Base-by-base conservation (phyloP, 345 rosid genomes). In the Punica granatum region DNA sequence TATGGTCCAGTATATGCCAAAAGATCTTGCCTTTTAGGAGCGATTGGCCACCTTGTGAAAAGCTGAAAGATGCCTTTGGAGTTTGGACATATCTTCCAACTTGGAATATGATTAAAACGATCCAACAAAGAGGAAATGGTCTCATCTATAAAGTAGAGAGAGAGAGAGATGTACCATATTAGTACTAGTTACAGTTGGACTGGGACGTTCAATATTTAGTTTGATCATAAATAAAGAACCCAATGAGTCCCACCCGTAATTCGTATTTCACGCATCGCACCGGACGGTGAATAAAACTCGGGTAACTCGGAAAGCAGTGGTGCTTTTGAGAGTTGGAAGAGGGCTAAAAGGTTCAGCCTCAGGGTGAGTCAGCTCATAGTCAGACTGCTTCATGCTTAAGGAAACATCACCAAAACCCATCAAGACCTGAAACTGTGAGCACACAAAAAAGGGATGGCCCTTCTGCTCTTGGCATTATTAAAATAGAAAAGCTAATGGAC, bases 71-170 rank as follows among this genome's bases (percentile, higher is more conserved):
- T 56, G 26, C 61, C 34, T 26, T 56, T 56, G 61, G 34, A 56
- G 33, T 56, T 28, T 56, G 61, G 61, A 56, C 61, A 26, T 28
- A 56, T 56, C 61, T 28, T 56, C 61, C 61, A 56, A 56, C 61
- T 56, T 11, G 61, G 16, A 1, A 26, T 56, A 13, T 28, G 61
- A 56, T 28, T 44, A 44, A 26, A 10, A 30, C 34, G 9, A 30
- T 30, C 34, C 61, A 26, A 30, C 61, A 26, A 56, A 37, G 26
- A 56, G 61, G 26, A 26, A 28, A 26, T 56, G 33, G 33, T 56
- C 26, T 56, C 26, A 3, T 11, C 19, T 16, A 18, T 44, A 44
- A 44, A 44, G 19, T 3, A 44, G 3, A 16, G 5, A 37, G 41
- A 37, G 5, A 37, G 41, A 4, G n/a, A n/a, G n/a, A n/a, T n/a